These are phyloP conservation scores for Saccharomycopsis sp. DNA, from an alignment of 805 yeast species.

Conservation along the genomic window DNA sequence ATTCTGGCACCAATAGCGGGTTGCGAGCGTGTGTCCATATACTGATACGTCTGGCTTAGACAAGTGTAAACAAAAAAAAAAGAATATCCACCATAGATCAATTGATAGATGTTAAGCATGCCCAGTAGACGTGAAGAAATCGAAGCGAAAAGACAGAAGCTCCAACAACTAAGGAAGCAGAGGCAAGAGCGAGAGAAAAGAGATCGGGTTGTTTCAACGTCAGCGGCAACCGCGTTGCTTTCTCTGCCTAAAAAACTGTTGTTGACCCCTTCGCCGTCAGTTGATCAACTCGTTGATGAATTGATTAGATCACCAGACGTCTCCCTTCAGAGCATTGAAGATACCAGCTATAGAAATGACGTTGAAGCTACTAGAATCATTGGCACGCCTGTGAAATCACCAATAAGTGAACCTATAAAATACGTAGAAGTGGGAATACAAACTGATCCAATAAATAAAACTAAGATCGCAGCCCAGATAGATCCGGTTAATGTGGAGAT, in stretches of 20 bases:
- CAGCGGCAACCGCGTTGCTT: too few species aligned
- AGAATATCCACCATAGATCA: too few species aligned
- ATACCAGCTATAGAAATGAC: background rate
- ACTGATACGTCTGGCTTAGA: too few species aligned
- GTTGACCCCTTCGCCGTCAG: background rate
- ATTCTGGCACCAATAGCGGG: too few species aligned
- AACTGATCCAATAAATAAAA: constrained; percentile 2
- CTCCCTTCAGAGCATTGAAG: background rate
- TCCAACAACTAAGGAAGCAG: constrained; percentile 18
- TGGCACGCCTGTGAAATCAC: too few species aligned
- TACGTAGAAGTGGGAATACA: constrained; percentile 2
- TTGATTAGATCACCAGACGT: constrained; percentile 3
- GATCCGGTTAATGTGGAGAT: background rate
- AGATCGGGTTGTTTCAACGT: background rate
- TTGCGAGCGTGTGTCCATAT: too few species aligned
- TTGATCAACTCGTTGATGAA: constrained; percentile 14
- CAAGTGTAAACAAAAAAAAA: too few species aligned
- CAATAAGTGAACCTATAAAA: background rate
- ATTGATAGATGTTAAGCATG: too few species aligned
- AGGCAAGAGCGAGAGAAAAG: constrained; percentile 12
- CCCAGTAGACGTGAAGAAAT: constrained; percentile 20
- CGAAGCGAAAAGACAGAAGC: constrained; percentile 20
- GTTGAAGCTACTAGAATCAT: too few species aligned
- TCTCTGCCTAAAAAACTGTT: background rate
- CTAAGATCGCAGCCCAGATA: background rate